Base-by-base conservation (phyloP, 139 green algal genomes). In the Volvox reticuliferus region DNA sequence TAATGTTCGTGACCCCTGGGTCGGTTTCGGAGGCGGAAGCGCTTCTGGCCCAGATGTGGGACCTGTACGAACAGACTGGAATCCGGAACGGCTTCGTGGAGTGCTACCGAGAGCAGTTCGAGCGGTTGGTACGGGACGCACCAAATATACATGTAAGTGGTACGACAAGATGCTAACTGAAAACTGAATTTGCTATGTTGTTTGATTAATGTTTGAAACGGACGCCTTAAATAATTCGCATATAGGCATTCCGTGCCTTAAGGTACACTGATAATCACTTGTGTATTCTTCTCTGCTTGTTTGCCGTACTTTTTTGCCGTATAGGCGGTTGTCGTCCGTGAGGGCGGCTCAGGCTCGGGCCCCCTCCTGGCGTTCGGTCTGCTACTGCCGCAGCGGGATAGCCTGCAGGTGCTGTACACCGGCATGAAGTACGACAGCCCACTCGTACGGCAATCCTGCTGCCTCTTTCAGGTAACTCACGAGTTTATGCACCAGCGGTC, bases 341-440 rank as follows among this genome's bases (percentile, higher is more conserved):
- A 84, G 78, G 78, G 50, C 50, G 50, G 44, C 79, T 30, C 62
- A 13, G 30, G 18, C 83, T 16, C 26, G 28, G 69, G 44, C 16
- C 85, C 69, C 28, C 33, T 90, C 6, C n/a, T 90, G 50, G 86
- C 86, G 6, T 90, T 84, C 50, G 86, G 73, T 24, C 12, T 84
- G 67, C 50, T 83, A 55, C 86, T 90, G 86, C 86, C 86, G 71
- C 86, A 90, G 20, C n/a, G 71, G 24, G 73, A 90, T 0, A 37
- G 50, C 71, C 73, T 83, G 5, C 86, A 90, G 86, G 68, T 90
- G 86, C 86, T 90, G 86, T 90, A 90, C 73, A 65, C 35, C 0
- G 86, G 86, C 2, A 13, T 77, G n/a, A 9, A 62, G 73, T 90
- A 90, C 86, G 86, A 84, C 50, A 84, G 36, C 50, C 73, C 50